These are phyloP conservation scores for Corinectria fuckeliana DNA, from an alignment of 2,329 filamentous ascomycete species.

Conservation along the genomic window DNA sequence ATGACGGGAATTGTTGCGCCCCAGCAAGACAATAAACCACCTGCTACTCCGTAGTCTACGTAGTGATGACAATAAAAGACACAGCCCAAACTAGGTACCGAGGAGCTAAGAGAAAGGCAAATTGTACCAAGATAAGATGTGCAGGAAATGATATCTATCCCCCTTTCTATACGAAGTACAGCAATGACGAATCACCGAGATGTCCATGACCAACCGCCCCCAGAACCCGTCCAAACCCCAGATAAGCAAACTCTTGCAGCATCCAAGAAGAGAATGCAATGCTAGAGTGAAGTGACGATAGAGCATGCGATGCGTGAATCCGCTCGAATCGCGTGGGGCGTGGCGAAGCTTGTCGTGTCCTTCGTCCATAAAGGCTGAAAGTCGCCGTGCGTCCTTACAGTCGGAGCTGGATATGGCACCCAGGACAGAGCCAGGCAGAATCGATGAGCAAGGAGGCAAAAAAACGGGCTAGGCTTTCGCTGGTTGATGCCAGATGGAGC, in stretches of 20 bases:
- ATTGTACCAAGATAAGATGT: not conserved
- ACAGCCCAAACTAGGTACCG: not conserved
- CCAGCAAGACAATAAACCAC: no score
- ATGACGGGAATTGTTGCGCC: not conserved
- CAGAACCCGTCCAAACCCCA: no score
- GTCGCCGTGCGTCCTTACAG: not conserved
- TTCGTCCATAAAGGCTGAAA: not conserved
- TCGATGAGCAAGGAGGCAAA: not conserved
- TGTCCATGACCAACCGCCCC: not conserved
- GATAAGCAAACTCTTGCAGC: not conserved
- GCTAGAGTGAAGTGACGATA: no score
- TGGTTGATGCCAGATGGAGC: not conserved
- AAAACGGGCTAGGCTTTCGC: not conserved
- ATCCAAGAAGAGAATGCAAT: not conserved
- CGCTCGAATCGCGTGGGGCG: not conserved
- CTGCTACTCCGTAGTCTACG: no score
- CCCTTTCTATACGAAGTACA: not conserved
- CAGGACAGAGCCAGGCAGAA: not conserved
- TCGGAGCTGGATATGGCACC: not conserved
- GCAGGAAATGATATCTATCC: not conserved
- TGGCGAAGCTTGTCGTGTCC: not conserved
- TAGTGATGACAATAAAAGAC: not conserved
- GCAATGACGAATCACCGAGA: not conserved
- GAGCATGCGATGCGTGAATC: no score
- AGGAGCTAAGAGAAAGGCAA: not conserved